Evolutionary conservation across 2,329 filamentous ascomycete genomes (phyloP), one percentile per base, ranked within the genome.

Genomic region (Apiospora koreana): DNA sequence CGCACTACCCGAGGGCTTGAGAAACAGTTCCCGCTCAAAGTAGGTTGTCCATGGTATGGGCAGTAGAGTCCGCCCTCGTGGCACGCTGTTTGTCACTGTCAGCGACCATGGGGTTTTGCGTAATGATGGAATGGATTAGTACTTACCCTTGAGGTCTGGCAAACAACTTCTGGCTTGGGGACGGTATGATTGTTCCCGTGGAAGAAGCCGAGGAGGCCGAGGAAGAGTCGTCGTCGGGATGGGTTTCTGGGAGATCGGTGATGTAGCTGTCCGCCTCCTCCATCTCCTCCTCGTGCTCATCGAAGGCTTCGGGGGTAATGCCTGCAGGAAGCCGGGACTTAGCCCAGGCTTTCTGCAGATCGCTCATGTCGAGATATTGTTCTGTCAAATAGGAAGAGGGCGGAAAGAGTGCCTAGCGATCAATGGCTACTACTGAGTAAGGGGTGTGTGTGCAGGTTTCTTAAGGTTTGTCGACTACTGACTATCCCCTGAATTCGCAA

Each of bases 201-300:
- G 95, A 98, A 3, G 95, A 97, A 46, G 94, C 91, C n/a, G 94
- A 97, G 0, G 93, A 97, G 18, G 93, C 89, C 10, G 90, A 92
- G 0, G 91, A 93, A 18, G 91, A 93, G 79, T 93, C 91, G 73
- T 91, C 90, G 75, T 93, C 88, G 68, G 84, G 85, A 54, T 81
- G 78, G 68, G 83, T 81, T 74, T 81, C 79, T 65, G 78, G 82
- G 69, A 86, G 76, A 73, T 87, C 85, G 35, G 82, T 76, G 68
- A 86, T 73, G 69, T 79, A 76, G 43, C 78, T 73, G 70, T 82
- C 77, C 45, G 78, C 80, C 16, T 79, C 75, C 45, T 77, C 41
- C 67, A 28, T 42, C 38, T 87, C 84, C 73, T 89, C 86, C 69
- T 89, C 87, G 69, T 81, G 79, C 75, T 89, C 87, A 72, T 85